Evolutionary conservation across 306 rosid genomes (phyloP).

Genomic region (Sesbania bispinosa): DNA sequence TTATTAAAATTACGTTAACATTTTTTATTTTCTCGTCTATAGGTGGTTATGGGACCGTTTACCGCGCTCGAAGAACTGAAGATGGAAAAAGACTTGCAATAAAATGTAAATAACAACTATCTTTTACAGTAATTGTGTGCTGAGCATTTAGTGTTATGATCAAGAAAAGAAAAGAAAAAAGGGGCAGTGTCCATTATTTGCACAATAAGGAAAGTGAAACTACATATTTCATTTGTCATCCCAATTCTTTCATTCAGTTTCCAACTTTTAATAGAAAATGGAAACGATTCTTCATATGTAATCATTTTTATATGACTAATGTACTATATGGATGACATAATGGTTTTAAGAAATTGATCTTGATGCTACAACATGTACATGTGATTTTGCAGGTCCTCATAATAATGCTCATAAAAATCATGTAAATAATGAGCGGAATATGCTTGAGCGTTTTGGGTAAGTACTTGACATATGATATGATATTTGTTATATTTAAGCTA

Average conservation of each 20-base stretch:
- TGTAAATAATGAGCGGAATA: conserved; percentile 56
- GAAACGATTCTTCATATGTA: background rate
- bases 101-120: conserved; percentile 42
- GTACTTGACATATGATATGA: background rate
- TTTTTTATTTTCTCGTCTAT: conserved; percentile 13
- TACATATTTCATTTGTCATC: background rate
- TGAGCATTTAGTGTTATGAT: background rate
- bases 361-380: conserved; percentile 1
- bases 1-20: conserved; percentile 8
- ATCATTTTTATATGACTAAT: background rate
- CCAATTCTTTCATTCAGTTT: conserved; percentile 1
- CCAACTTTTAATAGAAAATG: background rate
- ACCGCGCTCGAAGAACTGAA: conserved; percentile 51
- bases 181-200: background rate
- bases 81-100: conserved; percentile 61
- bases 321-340: background rate
- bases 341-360: background rate
- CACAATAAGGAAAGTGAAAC: background rate
- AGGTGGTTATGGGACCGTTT: conserved; percentile 87
- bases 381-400: conserved; percentile 63
- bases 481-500: background rate
- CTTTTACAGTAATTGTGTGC: conserved; percentile 5
- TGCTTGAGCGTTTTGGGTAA: conserved; percentile 82
- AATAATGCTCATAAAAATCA: conserved; percentile 53
- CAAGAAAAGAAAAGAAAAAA: background rate